These are phyloP conservation scores for Nissolia schottii DNA, from an alignment of 306 rosid species.

Conservation along the genomic window DNA sequence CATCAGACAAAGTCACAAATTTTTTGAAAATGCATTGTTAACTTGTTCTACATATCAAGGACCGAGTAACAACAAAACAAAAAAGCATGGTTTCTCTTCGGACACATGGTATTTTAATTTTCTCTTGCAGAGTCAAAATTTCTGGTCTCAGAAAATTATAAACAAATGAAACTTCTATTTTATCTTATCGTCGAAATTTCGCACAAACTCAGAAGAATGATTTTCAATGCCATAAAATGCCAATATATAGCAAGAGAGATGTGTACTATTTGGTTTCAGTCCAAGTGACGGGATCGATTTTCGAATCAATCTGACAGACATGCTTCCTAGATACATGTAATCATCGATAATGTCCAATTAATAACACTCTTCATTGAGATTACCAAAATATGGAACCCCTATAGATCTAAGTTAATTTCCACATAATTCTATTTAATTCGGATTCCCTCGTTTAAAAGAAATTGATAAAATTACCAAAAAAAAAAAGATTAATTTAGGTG, in stretches of 20 bases:
- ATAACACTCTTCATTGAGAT: conserved; percentile 32
- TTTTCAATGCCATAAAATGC: conserved; percentile 39
- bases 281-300: conserved; percentile 20
- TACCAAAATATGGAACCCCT: conserved; percentile 33
- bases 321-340: conserved; percentile 49
- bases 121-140: conserved; percentile 21
- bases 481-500: conserved; percentile 19
- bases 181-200: conserved; percentile 46
- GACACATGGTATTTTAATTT: conserved; percentile 34
- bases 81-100: conserved; percentile 38
- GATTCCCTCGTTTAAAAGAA: conserved; percentile 17
- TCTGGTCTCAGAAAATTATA: conserved; percentile 41
- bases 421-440: conserved; percentile 24
- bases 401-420: conserved; percentile 15
- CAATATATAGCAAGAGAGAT: conserved; percentile 18
- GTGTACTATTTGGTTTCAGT: background rate
- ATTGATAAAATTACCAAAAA: conserved; percentile 4
- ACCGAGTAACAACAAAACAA: conserved; percentile 31
- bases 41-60: conserved; percentile 28
- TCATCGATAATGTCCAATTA: conserved; percentile 20
- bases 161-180: conserved; percentile 72
- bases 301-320: conserved; percentile 58
- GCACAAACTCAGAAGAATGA: conserved; percentile 26
- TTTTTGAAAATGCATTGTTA: background rate
- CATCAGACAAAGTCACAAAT: background rate